Evolutionary conservation across 2,329 filamentous ascomycete genomes (phyloP).

Genomic region (Colletotrichum sp.): DNA sequence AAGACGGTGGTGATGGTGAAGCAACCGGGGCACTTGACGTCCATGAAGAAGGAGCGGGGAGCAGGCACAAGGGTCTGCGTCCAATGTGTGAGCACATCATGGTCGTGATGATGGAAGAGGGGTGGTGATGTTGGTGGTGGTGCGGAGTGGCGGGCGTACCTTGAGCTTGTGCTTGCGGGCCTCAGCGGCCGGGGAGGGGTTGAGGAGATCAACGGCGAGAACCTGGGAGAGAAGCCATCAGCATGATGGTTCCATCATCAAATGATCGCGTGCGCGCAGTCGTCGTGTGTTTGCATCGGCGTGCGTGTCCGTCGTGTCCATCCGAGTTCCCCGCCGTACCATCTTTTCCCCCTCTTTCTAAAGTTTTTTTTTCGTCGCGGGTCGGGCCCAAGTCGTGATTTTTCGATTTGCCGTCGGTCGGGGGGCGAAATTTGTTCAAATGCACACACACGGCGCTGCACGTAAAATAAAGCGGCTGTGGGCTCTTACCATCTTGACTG

Average conservation of each 20-base stretch:
- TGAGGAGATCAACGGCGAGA: slow-evolving; percentile 99
- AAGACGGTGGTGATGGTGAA: slow-evolving; percentile 99
- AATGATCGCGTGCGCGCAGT: slow-evolving; percentile 5
- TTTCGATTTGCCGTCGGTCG: slow-evolving; percentile 17
- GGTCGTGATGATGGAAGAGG: not conserved
- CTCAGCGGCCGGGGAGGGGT: slow-evolving; percentile 97
- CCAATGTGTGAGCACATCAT: slow-evolving; percentile 17
- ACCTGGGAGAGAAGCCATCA: slow-evolving; percentile 65
- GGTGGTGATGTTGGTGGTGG: not conserved
- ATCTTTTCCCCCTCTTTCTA: slow-evolving; percentile 11
- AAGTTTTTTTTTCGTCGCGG: slow-evolving; percentile 6
- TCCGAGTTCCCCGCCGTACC: slow-evolving; percentile 12
- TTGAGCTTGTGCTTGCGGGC: slow-evolving; percentile 99
- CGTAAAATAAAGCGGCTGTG: slow-evolving; percentile 23
- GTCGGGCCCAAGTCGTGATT: slow-evolving; percentile 21
- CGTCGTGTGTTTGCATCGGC: not conserved
- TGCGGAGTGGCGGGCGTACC: slow-evolving; percentile 59
- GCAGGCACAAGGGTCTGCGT: slow-evolving; percentile 89
- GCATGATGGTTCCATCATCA: slow-evolving; percentile 23
- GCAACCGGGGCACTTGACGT: slow-evolving; percentile 99
- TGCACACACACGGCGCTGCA: slow-evolving; percentile 15
- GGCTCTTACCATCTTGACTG: slow-evolving; percentile 73
- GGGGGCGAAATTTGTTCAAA: slow-evolving; percentile 3
- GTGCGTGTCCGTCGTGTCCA: slow-evolving; percentile 3
- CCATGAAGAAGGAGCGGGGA: slow-evolving; percentile 99